Conservation (phyloP, 768 basidiomycete species). For the Termitomyces titanicus region DNA sequence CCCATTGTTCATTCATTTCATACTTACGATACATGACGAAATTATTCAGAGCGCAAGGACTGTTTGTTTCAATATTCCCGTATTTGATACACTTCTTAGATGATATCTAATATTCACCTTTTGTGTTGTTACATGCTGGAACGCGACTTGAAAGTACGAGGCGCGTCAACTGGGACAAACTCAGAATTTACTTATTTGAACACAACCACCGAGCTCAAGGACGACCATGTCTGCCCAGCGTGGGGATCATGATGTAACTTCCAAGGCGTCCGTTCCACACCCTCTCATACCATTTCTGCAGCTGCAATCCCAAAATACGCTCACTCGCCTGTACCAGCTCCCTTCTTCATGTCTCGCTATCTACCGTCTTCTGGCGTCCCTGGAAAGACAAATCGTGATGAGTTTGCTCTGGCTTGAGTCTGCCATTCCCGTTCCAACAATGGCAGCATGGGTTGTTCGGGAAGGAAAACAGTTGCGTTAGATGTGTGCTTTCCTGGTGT, state of each 20-base stretch:
- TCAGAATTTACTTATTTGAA: too few relatives aligned
- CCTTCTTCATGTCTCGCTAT: slow-evolving; percentile 90
- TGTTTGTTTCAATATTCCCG: neutral
- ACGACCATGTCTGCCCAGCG: slow-evolving; percentile 4
- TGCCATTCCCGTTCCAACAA: slow-evolving; percentile 58
- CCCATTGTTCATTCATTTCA: neutral
- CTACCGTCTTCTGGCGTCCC: slow-evolving; percentile 81
- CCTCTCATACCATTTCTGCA: slow-evolving; percentile 76
- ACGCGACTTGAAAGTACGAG: neutral
- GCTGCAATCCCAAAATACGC: slow-evolving; percentile 71
- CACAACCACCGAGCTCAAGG: too few relatives aligned
- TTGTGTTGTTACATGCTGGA: neutral
- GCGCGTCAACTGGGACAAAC: slow-evolving; percentile 10
- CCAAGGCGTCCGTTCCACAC: slow-evolving; percentile 36
- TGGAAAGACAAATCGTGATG: slow-evolving; percentile 86
- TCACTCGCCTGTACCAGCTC: slow-evolving; percentile 76
- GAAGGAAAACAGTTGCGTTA: slow-evolving; percentile 65
- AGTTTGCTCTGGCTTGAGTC: slow-evolving; percentile 87
- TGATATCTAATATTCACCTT: neutral
- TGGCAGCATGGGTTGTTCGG: slow-evolving; percentile 73
- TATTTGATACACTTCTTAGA: neutral
- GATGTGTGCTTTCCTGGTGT: slow-evolving; percentile 7
- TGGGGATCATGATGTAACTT: neutral
- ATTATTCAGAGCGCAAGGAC: neutral
- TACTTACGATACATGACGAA: neutral